Evolutionary conservation across 345 rosid species (phyloP).

Genomic region (Dovyalis caffra): DNA sequence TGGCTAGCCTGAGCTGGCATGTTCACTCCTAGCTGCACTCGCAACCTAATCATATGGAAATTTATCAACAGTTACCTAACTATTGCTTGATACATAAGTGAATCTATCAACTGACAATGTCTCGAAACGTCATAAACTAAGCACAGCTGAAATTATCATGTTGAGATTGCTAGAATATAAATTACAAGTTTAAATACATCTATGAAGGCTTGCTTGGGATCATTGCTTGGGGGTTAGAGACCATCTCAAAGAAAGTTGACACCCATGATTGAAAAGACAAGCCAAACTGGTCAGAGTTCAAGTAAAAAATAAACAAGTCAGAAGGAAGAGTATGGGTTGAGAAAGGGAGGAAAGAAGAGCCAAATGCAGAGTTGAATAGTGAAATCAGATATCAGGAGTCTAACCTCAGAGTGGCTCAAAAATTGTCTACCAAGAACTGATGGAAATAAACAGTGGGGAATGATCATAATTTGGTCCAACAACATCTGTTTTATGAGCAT

Average conservation of each 20-base stretch:
- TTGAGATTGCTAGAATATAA: not conserved
- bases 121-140: not conserved
- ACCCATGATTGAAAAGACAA: not conserved
- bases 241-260: not conserved
- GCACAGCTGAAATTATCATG: not conserved
- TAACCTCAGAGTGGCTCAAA: not conserved
- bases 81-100: not conserved
- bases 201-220: not conserved
- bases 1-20: constrained; percentile 92
- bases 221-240: not conserved
- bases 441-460: not conserved
- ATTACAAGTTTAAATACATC: not conserved
- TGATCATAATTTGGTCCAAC: not conserved
- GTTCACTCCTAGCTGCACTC: constrained; percentile 90
- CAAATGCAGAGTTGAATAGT: not conserved
- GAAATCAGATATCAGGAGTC: not conserved
- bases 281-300: not conserved
- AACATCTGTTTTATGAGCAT: not conserved
- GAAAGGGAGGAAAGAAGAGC: not conserved
- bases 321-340: not conserved
- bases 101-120: not conserved
- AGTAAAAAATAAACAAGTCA: not conserved
- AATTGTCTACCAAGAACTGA: not conserved
- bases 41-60: constrained; percentile 47
- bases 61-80: not conserved